Base-by-base conservation (phyloP, 352 stramenopile genomes). In the Phytophthora crassamura region DNA sequence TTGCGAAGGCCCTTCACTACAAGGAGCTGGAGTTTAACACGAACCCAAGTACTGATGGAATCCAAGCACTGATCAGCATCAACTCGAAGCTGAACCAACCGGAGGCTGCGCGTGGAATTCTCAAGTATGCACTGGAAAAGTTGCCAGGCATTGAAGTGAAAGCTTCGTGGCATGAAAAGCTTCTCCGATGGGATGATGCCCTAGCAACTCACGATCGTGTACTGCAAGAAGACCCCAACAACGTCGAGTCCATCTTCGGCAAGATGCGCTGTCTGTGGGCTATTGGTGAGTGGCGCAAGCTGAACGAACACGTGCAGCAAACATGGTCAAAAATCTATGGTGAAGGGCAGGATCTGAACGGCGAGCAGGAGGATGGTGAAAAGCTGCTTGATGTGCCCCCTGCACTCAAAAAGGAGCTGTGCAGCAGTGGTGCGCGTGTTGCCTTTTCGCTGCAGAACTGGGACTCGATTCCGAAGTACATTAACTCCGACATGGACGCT, bases 221-320 rank as follows among this genome's bases (percentile, higher is more conserved):
- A 33, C 57, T 96, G 0, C 64, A 60, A 20, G 72, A 82, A 6
- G 51, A 90, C 5, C 83, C 84, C 2, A 82, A 89, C 52, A 95
- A 99, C 69, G 90, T 98, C n/a, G 92, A 98, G 71, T 89, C 96
- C 14, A 97, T 99, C 50, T 90, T 99, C 36, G 98, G 98, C 39
- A 99, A 98, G 64, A 99, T 99, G 90, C 91, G 97, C 20, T 99
- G 98, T 74, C 79, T 99, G n/a, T 98, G 98, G 75, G 97, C 97
- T 4, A 90, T 98, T 42, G 97, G 98, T 9, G 93, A 99, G 59
- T 99, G 97, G 97, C 77, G 91, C n/a, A 89, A 95, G 55, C 85
- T 99, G 11, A 91, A 99, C 16, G 88, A 98, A 43, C 86, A 99
- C 67, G 95, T 98, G 1, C 58, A 91, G 25, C 78, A 92, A 25